Evolutionary conservation across 1,139 yeast species (phyloP).

Genomic region (Kodamaea alishanica): DNA sequence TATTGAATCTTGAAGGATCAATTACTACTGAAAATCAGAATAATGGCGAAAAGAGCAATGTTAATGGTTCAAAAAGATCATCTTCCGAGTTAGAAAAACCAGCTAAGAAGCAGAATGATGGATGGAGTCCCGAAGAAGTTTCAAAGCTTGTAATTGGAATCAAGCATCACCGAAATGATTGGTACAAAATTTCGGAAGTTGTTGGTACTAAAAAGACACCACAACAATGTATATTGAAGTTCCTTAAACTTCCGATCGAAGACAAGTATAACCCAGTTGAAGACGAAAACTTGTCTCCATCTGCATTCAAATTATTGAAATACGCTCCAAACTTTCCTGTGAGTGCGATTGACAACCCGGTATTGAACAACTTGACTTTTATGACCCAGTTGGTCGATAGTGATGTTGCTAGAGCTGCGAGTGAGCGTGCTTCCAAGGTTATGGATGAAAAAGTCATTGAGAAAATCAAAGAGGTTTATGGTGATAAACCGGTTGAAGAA

Average conservation of each 20-base stretch:
- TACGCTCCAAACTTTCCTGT: slow-evolving; percentile 83
- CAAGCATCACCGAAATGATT: slow-evolving; percentile 58
- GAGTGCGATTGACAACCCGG: slow-evolving; percentile 85
- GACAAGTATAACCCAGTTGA: slow-evolving; percentile 48
- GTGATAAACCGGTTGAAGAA: slow-evolving; percentile 11
- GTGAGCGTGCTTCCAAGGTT: slow-evolving; percentile 57
- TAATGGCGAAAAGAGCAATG: neutral
- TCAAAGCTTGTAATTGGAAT: slow-evolving; percentile 59
- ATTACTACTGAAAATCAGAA: slow-evolving; percentile 6
- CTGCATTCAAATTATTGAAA: slow-evolving; percentile 53
- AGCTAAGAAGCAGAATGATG: slow-evolving; percentile 44
- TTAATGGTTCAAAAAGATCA: neutral
- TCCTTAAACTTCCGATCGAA: slow-evolving; percentile 78
- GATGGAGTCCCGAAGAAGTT: slow-evolving; percentile 66
- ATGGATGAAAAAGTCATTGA: slow-evolving; percentile 48
- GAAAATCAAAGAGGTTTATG: slow-evolving; percentile 30
- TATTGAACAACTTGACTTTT: slow-evolving; percentile 83
- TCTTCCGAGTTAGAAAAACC: neutral
- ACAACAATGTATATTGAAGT: slow-evolving; percentile 76
- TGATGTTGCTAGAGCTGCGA: slow-evolving; percentile 81
- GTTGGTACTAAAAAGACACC: slow-evolving; percentile 66
- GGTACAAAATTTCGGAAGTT: slow-evolving; percentile 68
- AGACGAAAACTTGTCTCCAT: slow-evolving; percentile 30
- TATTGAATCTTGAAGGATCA: slow-evolving; percentile 27
- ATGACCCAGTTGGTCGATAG: slow-evolving; percentile 84